Evolutionary conservation across 2,329 filamentous ascomycete genomes (phyloP).

Genomic region (Colletotrichum sidae): DNA sequence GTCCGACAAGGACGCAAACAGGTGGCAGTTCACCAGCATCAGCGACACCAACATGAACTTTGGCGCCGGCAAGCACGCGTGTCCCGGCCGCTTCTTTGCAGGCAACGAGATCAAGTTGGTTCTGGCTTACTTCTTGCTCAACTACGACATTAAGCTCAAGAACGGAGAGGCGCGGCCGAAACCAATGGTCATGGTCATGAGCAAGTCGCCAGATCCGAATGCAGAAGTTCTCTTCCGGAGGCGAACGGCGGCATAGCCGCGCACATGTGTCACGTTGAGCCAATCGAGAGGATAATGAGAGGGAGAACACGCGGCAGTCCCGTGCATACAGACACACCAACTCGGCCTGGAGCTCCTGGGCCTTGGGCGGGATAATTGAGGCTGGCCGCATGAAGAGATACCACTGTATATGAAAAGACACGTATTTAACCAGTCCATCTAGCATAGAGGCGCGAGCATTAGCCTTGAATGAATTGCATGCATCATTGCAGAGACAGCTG

Average conservation of each 20-base stretch:
- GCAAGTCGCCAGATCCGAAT: constrained; percentile 54
- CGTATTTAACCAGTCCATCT: constrained; percentile 5
- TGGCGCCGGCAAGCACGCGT: constrained; percentile 60
- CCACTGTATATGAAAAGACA: constrained; percentile 30
- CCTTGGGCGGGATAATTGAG: constrained; percentile 12
- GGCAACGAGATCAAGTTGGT: constrained; percentile 59
- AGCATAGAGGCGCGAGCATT: constrained; percentile 12
- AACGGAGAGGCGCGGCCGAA: constrained; percentile 52
- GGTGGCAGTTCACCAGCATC: constrained; percentile 57
- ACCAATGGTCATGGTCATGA: constrained; percentile 53
- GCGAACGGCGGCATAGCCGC: constrained; percentile 41
- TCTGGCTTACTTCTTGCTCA: constrained; percentile 54
- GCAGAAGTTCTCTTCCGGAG: constrained; percentile 54
- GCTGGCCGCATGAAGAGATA: constrained; percentile 26
- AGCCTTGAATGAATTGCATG: background rate
- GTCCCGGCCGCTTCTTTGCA: constrained; percentile 62
- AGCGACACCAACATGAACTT: constrained; percentile 58
- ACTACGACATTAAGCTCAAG: constrained; percentile 55
- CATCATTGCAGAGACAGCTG: no score
- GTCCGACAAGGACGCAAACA: constrained; percentile 51
- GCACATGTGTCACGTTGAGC: background rate
- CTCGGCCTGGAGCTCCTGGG: constrained; percentile 29
- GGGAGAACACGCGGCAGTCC: background rate
- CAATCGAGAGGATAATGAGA: background rate
- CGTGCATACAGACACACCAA: constrained; percentile 4